These are phyloP conservation scores for Termitomyces sp. DNA, from an alignment of 768 basidiomycete species.

Conservation along the genomic window DNA sequence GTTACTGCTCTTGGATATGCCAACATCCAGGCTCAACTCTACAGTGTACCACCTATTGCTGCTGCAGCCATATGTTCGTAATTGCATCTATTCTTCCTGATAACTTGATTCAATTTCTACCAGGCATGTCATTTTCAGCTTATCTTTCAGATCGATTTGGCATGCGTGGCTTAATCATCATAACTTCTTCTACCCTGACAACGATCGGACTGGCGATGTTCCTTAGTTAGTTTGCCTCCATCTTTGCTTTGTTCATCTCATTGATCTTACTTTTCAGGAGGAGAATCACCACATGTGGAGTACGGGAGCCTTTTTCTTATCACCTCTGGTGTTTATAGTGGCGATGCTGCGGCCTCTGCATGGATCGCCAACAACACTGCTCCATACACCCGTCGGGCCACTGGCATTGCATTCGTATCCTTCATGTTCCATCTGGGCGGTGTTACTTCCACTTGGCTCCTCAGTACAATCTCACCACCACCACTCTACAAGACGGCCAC, in stretches of 20 bases:
- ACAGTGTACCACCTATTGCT: too few relatives aligned
- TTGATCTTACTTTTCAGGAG: neutral
- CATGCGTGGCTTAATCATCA: conserved; percentile 37
- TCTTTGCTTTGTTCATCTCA: neutral
- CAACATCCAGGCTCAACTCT: too few relatives aligned
- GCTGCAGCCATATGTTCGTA: conserved; percentile 47
- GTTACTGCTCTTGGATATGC: conserved; percentile 62
- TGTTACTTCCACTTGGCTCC: neutral
- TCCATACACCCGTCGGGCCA: too few relatives aligned
- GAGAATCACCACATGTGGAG: neutral
- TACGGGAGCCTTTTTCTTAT: neutral
- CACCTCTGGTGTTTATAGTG: neutral
- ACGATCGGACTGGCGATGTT: neutral
- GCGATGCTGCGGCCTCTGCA: neutral
- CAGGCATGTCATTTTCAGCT: conserved; percentile 36
- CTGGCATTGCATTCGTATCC: neutral
- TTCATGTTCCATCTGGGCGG: neutral
- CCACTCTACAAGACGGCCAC: too few relatives aligned
- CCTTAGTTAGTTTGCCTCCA: neutral
- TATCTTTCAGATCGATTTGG: conserved; percentile 54
- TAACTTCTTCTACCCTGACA: neutral
- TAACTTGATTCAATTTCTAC: neutral
- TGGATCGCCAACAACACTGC: too few relatives aligned
- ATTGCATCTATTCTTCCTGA: neutral
- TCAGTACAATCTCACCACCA: neutral